These are phyloP conservation scores for Hebeloma cylindrosporum DNA, from an alignment of 768 basidiomycete genomes.

Conservation along the genomic window DNA sequence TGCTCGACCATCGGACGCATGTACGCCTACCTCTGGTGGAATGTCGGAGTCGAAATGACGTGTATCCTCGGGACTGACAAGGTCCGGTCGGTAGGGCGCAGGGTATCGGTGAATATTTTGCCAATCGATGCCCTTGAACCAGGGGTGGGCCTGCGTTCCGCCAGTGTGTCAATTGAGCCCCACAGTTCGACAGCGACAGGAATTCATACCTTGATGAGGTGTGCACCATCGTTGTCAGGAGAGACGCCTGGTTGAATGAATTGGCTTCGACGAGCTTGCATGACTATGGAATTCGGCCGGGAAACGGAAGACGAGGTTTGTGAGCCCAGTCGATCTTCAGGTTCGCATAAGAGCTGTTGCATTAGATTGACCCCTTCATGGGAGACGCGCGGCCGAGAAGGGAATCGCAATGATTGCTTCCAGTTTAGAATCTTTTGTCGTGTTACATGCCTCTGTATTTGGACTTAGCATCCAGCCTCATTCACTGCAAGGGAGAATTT, in stretches of 20 bases:
- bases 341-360: conserved; percentile 88
- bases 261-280: conserved; percentile 72
- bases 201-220: conserved; percentile 74
- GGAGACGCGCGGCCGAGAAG: conserved; percentile 77
- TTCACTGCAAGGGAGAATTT: conserved; percentile 30
- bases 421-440: conserved; percentile 98
- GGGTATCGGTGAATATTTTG: conserved; percentile 76
- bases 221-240: conserved; percentile 77
- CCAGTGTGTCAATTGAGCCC: conserved; percentile 9
- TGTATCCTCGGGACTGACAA: conserved; percentile 82
- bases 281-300: conserved; percentile 75
- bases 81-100: conserved; percentile 88
- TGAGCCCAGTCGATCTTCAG: conserved; percentile 90
- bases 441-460: conserved; percentile 80
- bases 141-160: conserved; percentile 68
- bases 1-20: conserved; percentile 20
- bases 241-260: conserved; percentile 54
- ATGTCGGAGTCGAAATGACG: conserved; percentile 96
- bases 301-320: conserved; percentile 65
- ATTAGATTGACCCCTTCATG: conserved; percentile 87
- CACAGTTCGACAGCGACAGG: conserved; percentile 10
- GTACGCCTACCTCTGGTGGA: conserved; percentile 72
- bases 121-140: conserved; percentile 93
- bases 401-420: conserved; percentile 87
- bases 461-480: conserved; percentile 11